A percentile compares a stretch with the other conserved stretches of the same genome.
Evolutionary conservation across 805 yeast species (phyloP).

Genomic region (Sugiyamaella smithiae): DNA sequence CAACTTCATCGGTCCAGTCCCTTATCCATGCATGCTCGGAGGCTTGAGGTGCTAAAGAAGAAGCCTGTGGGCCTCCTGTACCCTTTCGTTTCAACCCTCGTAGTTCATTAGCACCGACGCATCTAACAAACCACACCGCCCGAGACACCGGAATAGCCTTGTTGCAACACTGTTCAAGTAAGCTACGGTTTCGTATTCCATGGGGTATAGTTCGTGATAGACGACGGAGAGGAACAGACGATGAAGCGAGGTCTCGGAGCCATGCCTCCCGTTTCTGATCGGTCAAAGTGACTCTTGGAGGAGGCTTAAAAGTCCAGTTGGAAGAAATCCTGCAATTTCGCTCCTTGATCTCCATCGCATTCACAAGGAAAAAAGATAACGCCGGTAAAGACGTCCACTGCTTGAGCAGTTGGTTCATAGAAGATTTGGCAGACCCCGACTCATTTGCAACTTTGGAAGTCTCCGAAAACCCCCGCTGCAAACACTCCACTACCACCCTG

Average conservation of each 20-base stretch:
- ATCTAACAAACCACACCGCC: slow-evolving; percentile 87
- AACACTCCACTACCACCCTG: slow-evolving; percentile 48
- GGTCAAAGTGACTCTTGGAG: slow-evolving; percentile 86
- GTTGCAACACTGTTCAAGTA: slow-evolving; percentile 69
- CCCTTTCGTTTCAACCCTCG: slow-evolving; percentile 55
- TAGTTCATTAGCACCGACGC: slow-evolving; percentile 78
- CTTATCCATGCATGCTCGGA: slow-evolving; percentile 63
- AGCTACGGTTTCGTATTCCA: slow-evolving; percentile 70
- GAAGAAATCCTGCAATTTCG: slow-evolving; percentile 45
- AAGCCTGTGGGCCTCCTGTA: slow-evolving; percentile 17
- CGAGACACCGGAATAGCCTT: slow-evolving; percentile 72
- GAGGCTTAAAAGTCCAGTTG: slow-evolving; percentile 65
- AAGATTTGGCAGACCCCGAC: slow-evolving; percentile 63
- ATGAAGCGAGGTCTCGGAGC: slow-evolving; percentile 75
- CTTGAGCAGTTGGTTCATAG: slow-evolving; percentile 42
- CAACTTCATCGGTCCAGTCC: slow-evolving; percentile 88
- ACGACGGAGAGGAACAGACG: slow-evolving; percentile 59
- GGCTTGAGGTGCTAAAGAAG: slow-evolving; percentile 8
- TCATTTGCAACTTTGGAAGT: slow-evolving; percentile 62
- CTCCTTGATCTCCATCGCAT: slow-evolving; percentile 48
- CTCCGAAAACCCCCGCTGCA: slow-evolving; percentile 72
- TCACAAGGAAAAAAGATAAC: slow-evolving; percentile 46
- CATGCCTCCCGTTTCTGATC: slow-evolving; percentile 83
- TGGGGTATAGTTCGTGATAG: slow-evolving; percentile 84
- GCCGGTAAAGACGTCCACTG: slow-evolving; percentile 47